A percentile compares a stretch with the other conserved stretches of the same genome.
These are phyloP conservation scores for Daedaleopsis nitida DNA, from an alignment of 768 basidiomycete genomes.

Conservation along the genomic window DNA sequence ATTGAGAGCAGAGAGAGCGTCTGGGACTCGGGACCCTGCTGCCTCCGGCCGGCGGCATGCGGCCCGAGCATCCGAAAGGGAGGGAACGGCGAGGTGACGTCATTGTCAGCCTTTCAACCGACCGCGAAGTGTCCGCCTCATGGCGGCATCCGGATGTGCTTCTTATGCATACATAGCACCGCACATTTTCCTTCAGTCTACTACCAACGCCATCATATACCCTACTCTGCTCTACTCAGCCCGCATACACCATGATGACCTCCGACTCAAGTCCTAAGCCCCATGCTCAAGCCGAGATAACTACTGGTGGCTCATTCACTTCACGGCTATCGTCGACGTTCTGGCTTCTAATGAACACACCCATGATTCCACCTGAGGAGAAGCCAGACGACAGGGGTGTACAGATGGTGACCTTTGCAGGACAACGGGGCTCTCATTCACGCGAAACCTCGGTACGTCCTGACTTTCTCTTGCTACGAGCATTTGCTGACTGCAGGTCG, in stretches of 20 bases:
- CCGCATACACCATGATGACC: background rate
- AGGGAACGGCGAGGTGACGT: no score
- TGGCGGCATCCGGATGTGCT: no score
- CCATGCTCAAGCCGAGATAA: background rate
- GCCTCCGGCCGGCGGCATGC: no score
- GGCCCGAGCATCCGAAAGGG: no score
- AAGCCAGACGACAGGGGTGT: constrained; percentile 8
- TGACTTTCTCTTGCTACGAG: background rate
- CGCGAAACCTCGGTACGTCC: background rate
- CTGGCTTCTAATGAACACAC: constrained; percentile 20
- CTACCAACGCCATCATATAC: background rate
- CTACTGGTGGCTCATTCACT: background rate
- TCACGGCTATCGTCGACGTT: constrained; percentile 13
- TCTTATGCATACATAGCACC: no score
- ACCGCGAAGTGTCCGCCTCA: no score
- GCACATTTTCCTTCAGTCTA: background rate
- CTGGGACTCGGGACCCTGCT: no score
- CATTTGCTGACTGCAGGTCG: background rate
- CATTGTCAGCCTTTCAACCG: no score
- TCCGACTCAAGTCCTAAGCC: background rate
- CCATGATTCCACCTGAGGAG: constrained; percentile 19
- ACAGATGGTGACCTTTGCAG: constrained; percentile 11
- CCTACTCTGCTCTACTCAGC: background rate
- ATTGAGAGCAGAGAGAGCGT: no score
- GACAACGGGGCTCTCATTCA: background rate